A percentile compares a stretch with the other conserved stretches of the same genome.
These are phyloP conservation scores for Russula emetica DNA, from an alignment of 768 basidiomycete species.

Conservation along the genomic window DNA sequence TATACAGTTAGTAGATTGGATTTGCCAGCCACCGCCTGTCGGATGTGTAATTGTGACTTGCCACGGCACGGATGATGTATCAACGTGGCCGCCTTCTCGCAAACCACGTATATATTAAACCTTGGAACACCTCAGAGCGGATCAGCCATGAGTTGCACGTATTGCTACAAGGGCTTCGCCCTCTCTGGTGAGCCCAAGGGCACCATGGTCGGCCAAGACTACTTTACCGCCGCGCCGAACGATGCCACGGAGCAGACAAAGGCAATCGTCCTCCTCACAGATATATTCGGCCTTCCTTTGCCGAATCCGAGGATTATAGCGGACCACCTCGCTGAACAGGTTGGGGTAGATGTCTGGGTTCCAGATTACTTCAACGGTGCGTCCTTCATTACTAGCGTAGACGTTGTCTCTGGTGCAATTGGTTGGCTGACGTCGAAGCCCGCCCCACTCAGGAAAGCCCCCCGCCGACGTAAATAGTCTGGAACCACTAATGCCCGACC, in stretches of 20 bases:
- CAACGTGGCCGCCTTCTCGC: too few relatives aligned
- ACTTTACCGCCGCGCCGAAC: slow-evolving; percentile 38
- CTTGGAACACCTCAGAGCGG: neutral
- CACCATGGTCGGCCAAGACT: slow-evolving; percentile 40
- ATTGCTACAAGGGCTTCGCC: slow-evolving; percentile 42
- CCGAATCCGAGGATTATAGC: slow-evolving; percentile 55
- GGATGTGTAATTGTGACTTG: too few relatives aligned
- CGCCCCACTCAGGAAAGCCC: slow-evolving; percentile 31
- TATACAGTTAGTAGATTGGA: too few relatives aligned
- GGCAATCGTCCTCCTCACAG: slow-evolving; percentile 52
- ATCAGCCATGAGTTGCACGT: slow-evolving; percentile 27
- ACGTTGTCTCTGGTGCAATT: neutral
- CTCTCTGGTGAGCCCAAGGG: slow-evolving; percentile 48
- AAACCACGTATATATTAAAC: neutral
- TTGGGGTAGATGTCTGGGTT: slow-evolving; percentile 59
- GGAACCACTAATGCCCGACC: slow-evolving; percentile 33
- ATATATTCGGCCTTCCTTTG: slow-evolving; percentile 52
- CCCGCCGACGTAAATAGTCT: slow-evolving; percentile 31
- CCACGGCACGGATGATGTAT: too few relatives aligned
- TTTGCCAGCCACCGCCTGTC: too few relatives aligned
- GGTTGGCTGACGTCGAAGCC: neutral
- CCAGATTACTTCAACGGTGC: slow-evolving; percentile 57
- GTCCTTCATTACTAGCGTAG: slow-evolving; percentile 4
- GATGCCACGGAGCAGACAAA: slow-evolving; percentile 30
- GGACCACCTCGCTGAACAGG: slow-evolving; percentile 45